These are phyloP conservation scores for Globisporangium lucens DNA, from an alignment of 352 stramenopile species.

Conservation along the genomic window DNA sequence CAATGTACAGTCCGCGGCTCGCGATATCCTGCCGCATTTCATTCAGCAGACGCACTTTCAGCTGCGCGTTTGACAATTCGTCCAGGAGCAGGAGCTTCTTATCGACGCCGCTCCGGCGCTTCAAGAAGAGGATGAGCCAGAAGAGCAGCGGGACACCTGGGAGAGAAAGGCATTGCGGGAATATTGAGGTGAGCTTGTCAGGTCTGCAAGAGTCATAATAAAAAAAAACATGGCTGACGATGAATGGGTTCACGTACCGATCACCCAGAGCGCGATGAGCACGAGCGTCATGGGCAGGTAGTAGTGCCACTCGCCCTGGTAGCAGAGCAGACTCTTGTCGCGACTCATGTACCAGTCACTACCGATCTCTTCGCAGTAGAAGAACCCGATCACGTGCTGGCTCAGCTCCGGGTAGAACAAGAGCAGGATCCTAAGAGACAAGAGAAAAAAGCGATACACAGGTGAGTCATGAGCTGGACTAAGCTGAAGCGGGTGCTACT, in stretches of 20 bases:
- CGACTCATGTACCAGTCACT: conserved; percentile 55
- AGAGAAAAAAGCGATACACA: too few relatives aligned
- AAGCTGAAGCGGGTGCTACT: not conserved
- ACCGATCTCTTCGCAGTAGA: conserved; percentile 75
- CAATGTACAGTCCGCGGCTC: conserved; percentile 36
- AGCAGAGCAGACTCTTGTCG: conserved; percentile 60
- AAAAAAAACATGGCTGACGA: not conserved
- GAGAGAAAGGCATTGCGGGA: not conserved
- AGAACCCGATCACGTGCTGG: conserved; percentile 61
- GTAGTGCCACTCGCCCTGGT: conserved; percentile 50
- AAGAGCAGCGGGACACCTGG: conserved; percentile 68
- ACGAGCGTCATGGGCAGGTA: conserved; percentile 49
- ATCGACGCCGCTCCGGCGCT: conserved; percentile 43
- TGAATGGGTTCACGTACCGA: conserved; percentile 29
- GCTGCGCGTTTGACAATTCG: conserved; percentile 27
- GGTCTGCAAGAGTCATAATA: not conserved
- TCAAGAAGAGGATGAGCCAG: conserved; percentile 59
- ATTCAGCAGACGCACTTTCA: conserved; percentile 42
- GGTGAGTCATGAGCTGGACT: not conserved
- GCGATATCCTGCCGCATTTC: conserved; percentile 52
- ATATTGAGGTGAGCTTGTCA: not conserved
- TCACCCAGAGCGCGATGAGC: conserved; percentile 54
- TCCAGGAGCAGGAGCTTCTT: conserved; percentile 48
- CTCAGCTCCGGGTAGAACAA: conserved; percentile 75
- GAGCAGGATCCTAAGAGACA: conserved; percentile 42